phyloP scores from a whole-genome alignment of 768 basidiomycete genomes.

The Suillus ampliporus region DNA sequence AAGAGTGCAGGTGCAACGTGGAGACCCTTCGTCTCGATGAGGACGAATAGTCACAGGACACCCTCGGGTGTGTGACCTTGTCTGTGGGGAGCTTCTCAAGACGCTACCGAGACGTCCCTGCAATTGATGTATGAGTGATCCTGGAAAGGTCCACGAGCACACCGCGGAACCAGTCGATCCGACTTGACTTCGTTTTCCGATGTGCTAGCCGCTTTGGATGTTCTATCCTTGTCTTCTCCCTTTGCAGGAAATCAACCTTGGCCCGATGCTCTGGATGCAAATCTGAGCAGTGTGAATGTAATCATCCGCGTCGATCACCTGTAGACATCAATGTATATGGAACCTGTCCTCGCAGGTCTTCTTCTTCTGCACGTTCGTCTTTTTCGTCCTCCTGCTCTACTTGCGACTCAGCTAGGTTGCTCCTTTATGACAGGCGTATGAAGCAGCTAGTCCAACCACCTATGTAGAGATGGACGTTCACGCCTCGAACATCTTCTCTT shows the following conservation, averaged over 20 bases:
- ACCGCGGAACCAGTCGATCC: conserved; percentile 93
- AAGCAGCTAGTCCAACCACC: too few relatives aligned
- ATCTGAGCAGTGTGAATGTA: not conserved
- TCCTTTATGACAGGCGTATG: not conserved
- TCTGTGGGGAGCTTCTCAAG: conserved; percentile 74
- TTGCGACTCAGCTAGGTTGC: not conserved
- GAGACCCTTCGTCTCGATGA: conserved; percentile 89
- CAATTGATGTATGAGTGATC: too few relatives aligned
- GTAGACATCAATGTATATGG: not conserved
- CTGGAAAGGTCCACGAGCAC: conserved; percentile 57
- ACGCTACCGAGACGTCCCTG: too few relatives aligned
- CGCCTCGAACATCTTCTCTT: not conserved
- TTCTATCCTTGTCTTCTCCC: conserved; percentile 85
- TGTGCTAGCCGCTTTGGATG: conserved; percentile 81
- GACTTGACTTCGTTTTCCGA: conserved; percentile 86
- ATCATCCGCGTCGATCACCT: not conserved
- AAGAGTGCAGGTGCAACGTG: conserved; percentile 87
- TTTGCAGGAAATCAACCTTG: conserved; percentile 68
- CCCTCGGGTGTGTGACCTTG: conserved; percentile 71
- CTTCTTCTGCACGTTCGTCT: not conserved
- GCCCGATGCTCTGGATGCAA: conserved; percentile 41
- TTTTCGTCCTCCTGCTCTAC: not conserved
- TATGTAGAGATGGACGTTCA: not conserved
- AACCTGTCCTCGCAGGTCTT: not conserved
- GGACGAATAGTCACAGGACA: conserved; percentile 90